Conservation (phyloP, 2,329 filamentous ascomycete genomes). For the Blumeria hordei region DNA sequence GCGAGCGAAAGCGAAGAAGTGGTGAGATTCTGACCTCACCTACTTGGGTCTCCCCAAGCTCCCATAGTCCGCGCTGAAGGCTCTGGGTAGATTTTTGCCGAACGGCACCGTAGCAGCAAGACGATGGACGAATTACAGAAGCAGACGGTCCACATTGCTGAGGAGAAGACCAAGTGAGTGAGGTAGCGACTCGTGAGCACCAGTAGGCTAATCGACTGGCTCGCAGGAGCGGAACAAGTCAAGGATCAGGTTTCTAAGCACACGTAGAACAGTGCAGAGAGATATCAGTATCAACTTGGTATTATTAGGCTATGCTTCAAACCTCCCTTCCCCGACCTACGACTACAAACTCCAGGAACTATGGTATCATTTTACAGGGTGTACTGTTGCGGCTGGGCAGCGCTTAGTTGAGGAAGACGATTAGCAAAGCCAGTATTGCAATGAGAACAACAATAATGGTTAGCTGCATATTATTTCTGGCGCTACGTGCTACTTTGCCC, state of each 20-base stretch:
- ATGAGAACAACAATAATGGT: constrained; percentile 47
- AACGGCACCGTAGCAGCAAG: constrained; percentile 5
- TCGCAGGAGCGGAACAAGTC: constrained; percentile 12
- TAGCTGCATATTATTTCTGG: constrained; percentile 66
- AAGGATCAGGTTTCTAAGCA: constrained; percentile 3
- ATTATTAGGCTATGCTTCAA: too few species aligned
- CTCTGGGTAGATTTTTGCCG: constrained; percentile 8
- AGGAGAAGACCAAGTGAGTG: constrained; percentile 14
- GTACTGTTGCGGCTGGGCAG: too few species aligned
- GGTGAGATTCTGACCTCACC: constrained; percentile 19
- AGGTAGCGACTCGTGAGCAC: not conserved
- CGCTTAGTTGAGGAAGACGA: constrained; percentile 35
- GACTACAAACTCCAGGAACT: too few species aligned
- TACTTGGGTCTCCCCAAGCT: not conserved
- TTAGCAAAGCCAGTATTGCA: constrained; percentile 39
- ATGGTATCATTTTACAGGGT: too few species aligned
- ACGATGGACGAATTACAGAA: constrained; percentile 33
- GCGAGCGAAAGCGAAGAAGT: constrained; percentile 60
- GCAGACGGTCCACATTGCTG: constrained; percentile 19
- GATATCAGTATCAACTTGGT: too few species aligned
- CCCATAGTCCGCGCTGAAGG: not conserved
- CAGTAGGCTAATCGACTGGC: not conserved
- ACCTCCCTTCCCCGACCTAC: too few species aligned
- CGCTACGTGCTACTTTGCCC: constrained; percentile 45
- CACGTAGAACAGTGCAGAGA: not conserved